Evolutionary conservation across 2,329 filamentous ascomycete species (phyloP), one percentile per base, ranked within the genome.

Genomic region (Botrytis deweyae): DNA sequence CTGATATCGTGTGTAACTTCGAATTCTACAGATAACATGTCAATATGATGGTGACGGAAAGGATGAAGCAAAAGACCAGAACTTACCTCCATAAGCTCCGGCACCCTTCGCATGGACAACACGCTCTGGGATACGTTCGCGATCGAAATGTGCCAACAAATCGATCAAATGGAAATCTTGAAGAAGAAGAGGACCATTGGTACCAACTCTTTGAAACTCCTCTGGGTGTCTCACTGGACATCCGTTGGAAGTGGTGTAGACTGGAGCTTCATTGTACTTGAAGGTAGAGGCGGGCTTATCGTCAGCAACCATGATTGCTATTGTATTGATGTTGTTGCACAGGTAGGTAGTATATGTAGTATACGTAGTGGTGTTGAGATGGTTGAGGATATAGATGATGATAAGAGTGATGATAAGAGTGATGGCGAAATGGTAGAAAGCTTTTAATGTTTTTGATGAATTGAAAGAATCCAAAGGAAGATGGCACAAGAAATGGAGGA

Each of bases 141-240:
- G 85, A 81, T 85, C 85, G 80, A 88, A 87, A 80, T 87, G 83
- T 29, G 85, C 86, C 65, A 92, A 84, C 49, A 89, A 82, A 76
- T 90, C 90, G 77, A 92, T 88, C 80, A 91, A 81, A 79, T 91
- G 89, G 80, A 90, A 90, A 80, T 91, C 89, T 78, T 91, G 89
- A 36, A 91, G 86, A 75, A 90, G 83, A 58, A 91, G 83, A 76
- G 89, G 89, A 0, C 89, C 88, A 77, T 87, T 87, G 61, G 79
- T 75, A 67, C 88, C 89, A 49, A 88, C 82, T 73, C 89, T 85
- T 80, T 89, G 87, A 70, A 83, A 82, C 25, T 83, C 82, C 77
- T 86, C 83, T 29, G 87, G 87, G 77, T 87, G 84, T 74, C 86
- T 84, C 73, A 89, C 84, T 75, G 88, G 88, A 61, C 84, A 86